Evolutionary conservation across 202 grass and related monocot genomes (phyloP), one percentile per base, ranked within the genome.

Genomic region (Panicum hallii): DNA sequence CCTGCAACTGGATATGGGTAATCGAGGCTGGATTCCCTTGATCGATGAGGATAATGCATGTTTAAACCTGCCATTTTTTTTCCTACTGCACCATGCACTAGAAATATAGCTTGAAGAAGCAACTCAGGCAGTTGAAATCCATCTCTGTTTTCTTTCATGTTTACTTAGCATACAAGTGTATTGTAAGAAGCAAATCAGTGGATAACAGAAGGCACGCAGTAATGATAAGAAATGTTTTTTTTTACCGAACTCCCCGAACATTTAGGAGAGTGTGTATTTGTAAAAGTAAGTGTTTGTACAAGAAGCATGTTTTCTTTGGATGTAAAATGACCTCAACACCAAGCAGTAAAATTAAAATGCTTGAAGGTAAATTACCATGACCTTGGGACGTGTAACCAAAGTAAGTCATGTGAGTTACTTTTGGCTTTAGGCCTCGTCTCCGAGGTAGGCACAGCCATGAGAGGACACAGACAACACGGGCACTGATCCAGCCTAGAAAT

Each of bases 21-120:
- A 72, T 72, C 80, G 66, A 72, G 56, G 30, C 50, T 65, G 79
- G 83, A 90, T 90, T 86, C 79, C 79, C 79, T 78, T 67, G 79
- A 44, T 83, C 22, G 42, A 58, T 30, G 83, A 90, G 79, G 79
- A 83, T 67, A 86, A 86, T 83, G 83, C 32, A 86, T 74, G 9
- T 83, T 82, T 86, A 83, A 44, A 57, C 65, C 65, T 66, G 19
- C 34, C 11, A 85, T 22, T 8, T 54, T 76, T 23, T 45, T 34
- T 74, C 13, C 34, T 72, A 56, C 8, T 55, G 5, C 76, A 52
- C 32, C 40, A 28, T 61, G 32, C 44, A 77, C 32, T 52, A 22
- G 5, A 63, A 70, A 14, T 74, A 7, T 20, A 34, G 41, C 26
- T 58, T 5, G 7, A 36, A 40, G 26, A 78, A 53, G 53, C 45